Evolutionary conservation across 2,329 filamentous ascomycete species (phyloP).

Genomic region (Apiospora marii): DNA sequence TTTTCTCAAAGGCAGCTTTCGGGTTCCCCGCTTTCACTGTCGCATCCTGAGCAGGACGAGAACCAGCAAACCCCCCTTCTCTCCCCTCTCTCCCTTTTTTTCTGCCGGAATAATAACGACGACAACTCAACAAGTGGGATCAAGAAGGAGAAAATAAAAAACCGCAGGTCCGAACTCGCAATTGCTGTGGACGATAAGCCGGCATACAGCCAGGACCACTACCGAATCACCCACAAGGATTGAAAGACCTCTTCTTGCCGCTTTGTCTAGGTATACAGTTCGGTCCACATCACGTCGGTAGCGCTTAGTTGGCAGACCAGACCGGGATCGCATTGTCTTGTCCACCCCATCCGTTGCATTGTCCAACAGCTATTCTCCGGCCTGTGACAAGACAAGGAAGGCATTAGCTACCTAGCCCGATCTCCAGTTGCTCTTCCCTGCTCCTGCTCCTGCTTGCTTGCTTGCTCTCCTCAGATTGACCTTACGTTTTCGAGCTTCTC

Average conservation of each 20-base stretch:
- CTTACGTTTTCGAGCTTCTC: background rate
- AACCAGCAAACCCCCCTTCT: background rate
- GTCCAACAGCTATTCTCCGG: slow-evolving; percentile 4
- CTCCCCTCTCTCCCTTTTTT: background rate
- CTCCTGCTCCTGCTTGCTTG: background rate
- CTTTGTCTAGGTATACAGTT: slow-evolving; percentile 4
- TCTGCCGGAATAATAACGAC: background rate
- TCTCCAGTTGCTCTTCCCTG: background rate
- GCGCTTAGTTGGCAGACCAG: slow-evolving; percentile 18
- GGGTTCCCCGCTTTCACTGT: slow-evolving; percentile 26
- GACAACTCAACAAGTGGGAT: background rate
- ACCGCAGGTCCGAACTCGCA: background rate
- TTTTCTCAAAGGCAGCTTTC: slow-evolving; percentile 17
- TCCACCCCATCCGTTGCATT: background rate
- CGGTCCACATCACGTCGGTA: background rate
- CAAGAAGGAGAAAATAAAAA: background rate
- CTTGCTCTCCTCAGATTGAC: background rate
- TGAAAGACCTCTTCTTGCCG: background rate
- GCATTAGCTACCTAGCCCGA: background rate
- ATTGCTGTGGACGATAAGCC: background rate
- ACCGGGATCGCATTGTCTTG: slow-evolving; percentile 18
- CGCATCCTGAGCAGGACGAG: slow-evolving; percentile 5
- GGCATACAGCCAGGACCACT: background rate
- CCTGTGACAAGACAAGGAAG: slow-evolving; percentile 20
- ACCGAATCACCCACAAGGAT: background rate